A percentile compares a stretch with the other conserved stretches of the same genome.
Conservation (phyloP, 192 early-diverging fungal species). For the Coemansia sp. region DNA sequence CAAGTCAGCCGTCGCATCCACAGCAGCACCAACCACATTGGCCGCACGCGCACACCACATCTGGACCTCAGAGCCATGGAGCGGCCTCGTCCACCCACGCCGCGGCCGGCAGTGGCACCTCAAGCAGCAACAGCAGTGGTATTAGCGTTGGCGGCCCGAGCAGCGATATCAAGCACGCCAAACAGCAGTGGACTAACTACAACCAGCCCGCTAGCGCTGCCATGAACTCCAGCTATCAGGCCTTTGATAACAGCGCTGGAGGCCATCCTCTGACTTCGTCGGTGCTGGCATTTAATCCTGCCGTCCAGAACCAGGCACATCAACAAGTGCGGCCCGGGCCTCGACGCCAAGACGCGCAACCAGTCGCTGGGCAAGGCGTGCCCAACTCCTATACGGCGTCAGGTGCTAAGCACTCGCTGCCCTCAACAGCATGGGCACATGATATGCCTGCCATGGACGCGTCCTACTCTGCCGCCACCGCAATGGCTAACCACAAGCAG, state of each 20-base stretch:
- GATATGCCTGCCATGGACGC: not conserved
- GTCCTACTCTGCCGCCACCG: not conserved
- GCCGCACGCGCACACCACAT: not conserved
- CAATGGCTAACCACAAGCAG: conserved; percentile 1
- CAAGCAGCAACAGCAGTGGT: not conserved
- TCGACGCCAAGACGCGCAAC: not conserved
- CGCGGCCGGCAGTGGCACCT: not conserved
- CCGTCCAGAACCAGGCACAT: not conserved
- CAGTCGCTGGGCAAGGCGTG: not conserved
- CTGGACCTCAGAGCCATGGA: not conserved
- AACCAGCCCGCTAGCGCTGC: not conserved
- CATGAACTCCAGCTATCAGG: conserved; percentile 20
- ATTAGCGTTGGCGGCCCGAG: not conserved
- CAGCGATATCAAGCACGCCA: not conserved
- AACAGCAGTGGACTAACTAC: conserved; percentile 6
- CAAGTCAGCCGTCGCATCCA: not conserved
- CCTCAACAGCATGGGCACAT: conserved; percentile 15
- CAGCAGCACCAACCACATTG: not conserved
- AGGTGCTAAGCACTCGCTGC: conserved; percentile 8
- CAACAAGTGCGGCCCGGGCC: not conserved
- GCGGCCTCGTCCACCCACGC: not conserved
- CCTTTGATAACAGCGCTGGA: conserved; percentile 33
- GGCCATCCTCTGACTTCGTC: conserved; percentile 33
- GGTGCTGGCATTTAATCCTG: conserved; percentile 18
- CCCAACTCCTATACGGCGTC: conserved; percentile 7